Conservation (phyloP, 768 basidiomycete genomes). For the Boletales sp. region DNA sequence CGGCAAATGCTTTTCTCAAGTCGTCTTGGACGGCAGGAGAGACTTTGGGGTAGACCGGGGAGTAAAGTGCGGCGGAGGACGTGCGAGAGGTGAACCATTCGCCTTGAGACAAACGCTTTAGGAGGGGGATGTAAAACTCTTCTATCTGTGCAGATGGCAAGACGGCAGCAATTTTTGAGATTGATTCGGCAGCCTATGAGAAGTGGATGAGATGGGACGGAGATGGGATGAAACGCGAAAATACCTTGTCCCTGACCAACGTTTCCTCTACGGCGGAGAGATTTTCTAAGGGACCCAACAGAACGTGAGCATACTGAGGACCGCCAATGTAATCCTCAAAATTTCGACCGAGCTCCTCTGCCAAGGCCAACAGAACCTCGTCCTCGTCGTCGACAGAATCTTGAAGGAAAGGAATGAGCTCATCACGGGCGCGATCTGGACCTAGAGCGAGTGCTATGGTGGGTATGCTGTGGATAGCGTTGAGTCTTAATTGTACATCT, state of each 20-base stretch:
- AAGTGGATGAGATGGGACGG: slow-evolving; percentile 2
- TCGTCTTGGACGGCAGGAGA: slow-evolving; percentile 77
- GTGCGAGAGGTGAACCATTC: slow-evolving; percentile 99
- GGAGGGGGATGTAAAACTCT: slow-evolving; percentile 85
- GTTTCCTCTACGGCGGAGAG: slow-evolving; percentile 97
- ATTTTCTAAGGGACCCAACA: slow-evolving; percentile 92
- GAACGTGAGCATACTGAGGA: slow-evolving; percentile 75
- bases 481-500: slow-evolving; percentile 93
- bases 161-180: slow-evolving; percentile 80
- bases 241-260: slow-evolving; percentile 93
- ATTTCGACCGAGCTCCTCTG: slow-evolving; percentile 88
- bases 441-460: slow-evolving; percentile 98
- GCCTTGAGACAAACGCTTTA: slow-evolving; percentile 84
- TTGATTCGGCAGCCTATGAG: slow-evolving; percentile 87
- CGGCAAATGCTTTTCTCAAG: slow-evolving; percentile 77
- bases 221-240: slow-evolving; percentile 5
- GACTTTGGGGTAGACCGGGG: slow-evolving; percentile 83
- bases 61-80: slow-evolving; percentile 90
- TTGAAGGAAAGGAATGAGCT: slow-evolving; percentile 94
- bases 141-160: slow-evolving; percentile 81
- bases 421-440: slow-evolving; percentile 90
- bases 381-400: slow-evolving; percentile 99
- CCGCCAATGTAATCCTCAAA: slow-evolving; percentile 97
- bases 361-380: slow-evolving; percentile 92
- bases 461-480: slow-evolving; percentile 95